These are phyloP conservation scores for Xylaria hypoxylon DNA, from an alignment of 2,329 filamentous ascomycete genomes.

Conservation along the genomic window DNA sequence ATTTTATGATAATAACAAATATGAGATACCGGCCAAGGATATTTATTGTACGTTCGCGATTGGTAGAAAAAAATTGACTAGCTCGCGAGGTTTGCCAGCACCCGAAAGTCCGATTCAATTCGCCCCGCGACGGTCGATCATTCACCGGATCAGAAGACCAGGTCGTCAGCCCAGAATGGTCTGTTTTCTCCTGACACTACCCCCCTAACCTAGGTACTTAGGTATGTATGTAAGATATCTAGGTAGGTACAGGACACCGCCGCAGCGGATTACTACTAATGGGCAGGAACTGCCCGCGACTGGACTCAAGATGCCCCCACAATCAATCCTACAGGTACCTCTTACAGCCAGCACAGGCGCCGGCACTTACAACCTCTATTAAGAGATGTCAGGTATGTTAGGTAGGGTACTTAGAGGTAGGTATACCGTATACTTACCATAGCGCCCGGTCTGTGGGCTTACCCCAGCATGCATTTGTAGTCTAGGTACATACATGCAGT, in stretches of 20 bases:
- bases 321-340: conserved; percentile 9
- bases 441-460: neutral
- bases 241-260: neutral
- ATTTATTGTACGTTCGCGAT: too few species aligned
- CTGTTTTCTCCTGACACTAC: neutral
- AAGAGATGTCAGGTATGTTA: too few species aligned
- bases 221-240: too few species aligned
- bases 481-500: neutral
- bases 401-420: neutral
- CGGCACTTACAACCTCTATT: conserved; percentile 2
- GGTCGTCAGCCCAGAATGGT: conserved; percentile 26
- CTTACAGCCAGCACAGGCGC: too few species aligned
- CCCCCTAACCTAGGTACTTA: too few species aligned
- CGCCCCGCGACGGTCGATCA: neutral
- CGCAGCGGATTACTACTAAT: conserved; percentile 11
- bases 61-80: conserved; percentile 1
- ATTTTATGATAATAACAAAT: too few species aligned
- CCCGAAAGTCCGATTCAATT: conserved; percentile 14
- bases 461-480: conserved; percentile 13
- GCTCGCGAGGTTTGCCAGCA: conserved; percentile 5
- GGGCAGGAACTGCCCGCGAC: conserved; percentile 16
- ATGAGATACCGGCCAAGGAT: too few species aligned
- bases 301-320: conserved; percentile 21
- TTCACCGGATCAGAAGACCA: conserved; percentile 3
- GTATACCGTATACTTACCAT: neutral